Base-by-base conservation (phyloP, 768 basidiomycete genomes). In the Leccinellum rugosiceps region DNA sequence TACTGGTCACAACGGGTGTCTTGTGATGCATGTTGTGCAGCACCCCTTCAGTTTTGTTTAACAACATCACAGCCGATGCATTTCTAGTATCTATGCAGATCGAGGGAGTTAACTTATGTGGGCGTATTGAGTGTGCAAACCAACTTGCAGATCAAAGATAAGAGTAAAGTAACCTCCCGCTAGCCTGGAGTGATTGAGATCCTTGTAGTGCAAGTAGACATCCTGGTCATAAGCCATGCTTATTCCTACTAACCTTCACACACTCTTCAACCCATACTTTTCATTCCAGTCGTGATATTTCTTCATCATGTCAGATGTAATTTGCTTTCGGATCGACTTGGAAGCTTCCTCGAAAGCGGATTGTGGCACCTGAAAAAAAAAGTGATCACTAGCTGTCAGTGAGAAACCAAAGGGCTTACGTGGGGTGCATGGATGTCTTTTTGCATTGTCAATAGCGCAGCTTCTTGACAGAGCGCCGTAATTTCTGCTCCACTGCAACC, bases 401-500 rank as follows among this genome's bases (percentile, higher is more conserved):
- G 31, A 31, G 31, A 31, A 38, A 41, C 7, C 6, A 10, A 46
- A 47, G 1, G 31, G 75, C 90, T 66, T 62, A 96, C 96, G 65
- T 77, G 80, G 46, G 84, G 79, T 3, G 92, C 85, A 57, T 90
- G 72, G 34, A 98, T 86, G 70, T 98, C 82, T 53, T 83, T 79
- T 62, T 90, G 86, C 97, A 99, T 98, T 0, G 94, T 91, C 53
- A 88, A 69, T 60, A 98, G 72, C 0, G 96, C 97, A 4, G 97
- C 97, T 72, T 99, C 96, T 74, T 98, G 97, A 69, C 95, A 98
- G 45, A 98, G 80, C 9, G 89, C 86, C 6, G 84, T 80, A 32
- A 98, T 85, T 72, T 99, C 97, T 6, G 97, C 97, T 5, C 97
- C 97, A 19, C 95, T 98, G 69, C 94, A 99, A 1, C 96, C 97